Conservation (phyloP, 2,329 filamentous ascomycete genomes). For the Diplodia mutila region DNA sequence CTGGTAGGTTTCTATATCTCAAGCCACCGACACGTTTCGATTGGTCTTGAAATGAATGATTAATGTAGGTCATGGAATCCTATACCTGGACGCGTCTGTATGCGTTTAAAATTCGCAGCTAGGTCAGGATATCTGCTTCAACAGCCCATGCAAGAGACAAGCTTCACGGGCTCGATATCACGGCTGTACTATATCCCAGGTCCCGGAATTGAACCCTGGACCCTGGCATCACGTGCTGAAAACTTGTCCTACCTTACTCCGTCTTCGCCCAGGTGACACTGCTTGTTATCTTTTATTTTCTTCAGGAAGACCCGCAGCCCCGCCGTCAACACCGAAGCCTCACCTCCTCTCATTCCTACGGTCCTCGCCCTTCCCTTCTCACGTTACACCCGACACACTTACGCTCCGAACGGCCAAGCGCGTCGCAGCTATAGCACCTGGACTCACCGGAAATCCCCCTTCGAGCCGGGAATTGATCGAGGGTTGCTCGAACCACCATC, state of each 20-base stretch:
- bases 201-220: neutral
- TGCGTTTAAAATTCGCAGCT: no score
- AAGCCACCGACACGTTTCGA: no score
- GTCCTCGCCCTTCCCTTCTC: neutral
- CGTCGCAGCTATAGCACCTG: conserved; percentile 1
- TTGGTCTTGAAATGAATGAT: no score
- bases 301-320: neutral
- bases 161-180: neutral
- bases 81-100: no score
- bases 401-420: neutral
- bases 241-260: conserved; percentile 17
- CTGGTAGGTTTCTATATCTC: no score
- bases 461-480: neutral
- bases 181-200: neutral
- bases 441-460: neutral
- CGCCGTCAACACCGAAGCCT: neutral
- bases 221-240: conserved; percentile 14
- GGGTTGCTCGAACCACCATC: neutral
- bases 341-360: neutral
- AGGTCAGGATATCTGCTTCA: no score
- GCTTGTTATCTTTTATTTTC: neutral
- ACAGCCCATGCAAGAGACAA: no score
- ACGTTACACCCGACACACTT: conserved; percentile 15
- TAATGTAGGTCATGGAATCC: no score
- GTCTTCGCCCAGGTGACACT: conserved; percentile 3